Evolutionary conservation across 2,329 filamentous ascomycete species (phyloP), one percentile per base, ranked within the genome.

Genomic region (Clonostachys chloroleuca): DNA sequence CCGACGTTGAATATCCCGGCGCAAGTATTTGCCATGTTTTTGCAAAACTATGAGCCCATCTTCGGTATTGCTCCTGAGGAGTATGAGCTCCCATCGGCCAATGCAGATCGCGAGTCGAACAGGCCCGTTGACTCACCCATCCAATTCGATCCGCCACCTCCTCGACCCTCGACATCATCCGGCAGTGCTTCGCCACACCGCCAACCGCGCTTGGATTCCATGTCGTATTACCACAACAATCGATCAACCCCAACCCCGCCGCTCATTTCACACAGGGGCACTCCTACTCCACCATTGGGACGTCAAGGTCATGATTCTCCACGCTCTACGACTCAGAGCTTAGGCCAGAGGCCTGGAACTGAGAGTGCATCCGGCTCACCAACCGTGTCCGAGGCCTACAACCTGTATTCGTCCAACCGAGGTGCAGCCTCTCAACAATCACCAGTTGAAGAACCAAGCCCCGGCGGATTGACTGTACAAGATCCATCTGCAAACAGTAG

Each of bases 1-100:
- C 94, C 94, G 1, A 97, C 94, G 0, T 78, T 99, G 46, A 97
- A 97, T 64, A 96, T 99, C 40, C 92, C 94, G 0, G 91, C 91
- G 0, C 92, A 92, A 0, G 86, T 99, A 12, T 96, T 99, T 63
- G 91, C 92, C 5, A 80, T 95, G 65, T 94, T 99, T 65, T 76
- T 99, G 49, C 92, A 94, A 53, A 92, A 97, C 59, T 96, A 90
- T 61, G 80, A 87, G 52, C 80, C 78, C 40, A 92, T 99, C 43
- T 99, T 97, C 61, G 86, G 87, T 17, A 76, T 84, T 42, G 74
- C 81, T 16, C 78, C 87, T 0, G 82, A 86, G 54, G 75, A 83
- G 45, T 83, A 84, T 47, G 77, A 83, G 60, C 69, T 80, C 24
- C 74, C 78, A 1, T 71, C 73, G 12, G 67, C 73, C 0, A 54